Evolutionary conservation across 805 yeast species (phyloP).

Genomic region (Kluyveromyces starmeri): DNA sequence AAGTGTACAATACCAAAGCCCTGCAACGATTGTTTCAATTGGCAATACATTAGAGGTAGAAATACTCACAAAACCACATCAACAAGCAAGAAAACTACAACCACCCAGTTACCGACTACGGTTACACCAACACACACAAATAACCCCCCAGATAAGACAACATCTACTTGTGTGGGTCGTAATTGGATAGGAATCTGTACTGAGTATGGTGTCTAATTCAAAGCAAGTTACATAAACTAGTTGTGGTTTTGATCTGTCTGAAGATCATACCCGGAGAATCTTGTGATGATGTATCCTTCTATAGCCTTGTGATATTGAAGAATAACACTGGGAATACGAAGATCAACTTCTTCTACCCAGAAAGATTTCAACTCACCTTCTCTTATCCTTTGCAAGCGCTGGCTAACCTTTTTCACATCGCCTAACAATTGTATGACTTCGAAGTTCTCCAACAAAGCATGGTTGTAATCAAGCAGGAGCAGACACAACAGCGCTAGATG

Average conservation of each 20-base stretch:
- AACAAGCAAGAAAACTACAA: conserved; percentile 31
- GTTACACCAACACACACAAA: conserved; percentile 6
- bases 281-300: conserved; percentile 14
- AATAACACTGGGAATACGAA: conserved; percentile 19
- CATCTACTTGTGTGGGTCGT: conserved; percentile 26
- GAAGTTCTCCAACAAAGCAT: conserved; percentile 2
- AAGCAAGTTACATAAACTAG: too few species aligned
- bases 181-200: conserved; percentile 31
- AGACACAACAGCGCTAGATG: conserved; percentile 12
- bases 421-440: conserved; percentile 7
- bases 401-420: conserved; percentile 15
- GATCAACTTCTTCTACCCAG: conserved; percentile 24
- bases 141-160: conserved; percentile 14
- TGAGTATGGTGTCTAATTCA: conserved; percentile 13
- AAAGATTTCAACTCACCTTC: conserved; percentile 20
- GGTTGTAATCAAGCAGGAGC: conserved; percentile 8
- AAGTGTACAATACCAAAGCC: conserved; percentile 66
- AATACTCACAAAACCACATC: conserved; percentile 24
- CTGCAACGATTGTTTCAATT: conserved; percentile 82
- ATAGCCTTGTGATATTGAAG: conserved; percentile 20
- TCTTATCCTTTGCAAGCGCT: conserved; percentile 17
- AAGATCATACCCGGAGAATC: conserved; percentile 11
- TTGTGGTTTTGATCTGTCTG: conserved; percentile 1
- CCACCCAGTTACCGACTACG: too few species aligned
- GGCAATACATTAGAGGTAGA: conserved; percentile 59